Conservation (phyloP, 2,329 filamentous ascomycete species). For the Penicillium sp. region DNA sequence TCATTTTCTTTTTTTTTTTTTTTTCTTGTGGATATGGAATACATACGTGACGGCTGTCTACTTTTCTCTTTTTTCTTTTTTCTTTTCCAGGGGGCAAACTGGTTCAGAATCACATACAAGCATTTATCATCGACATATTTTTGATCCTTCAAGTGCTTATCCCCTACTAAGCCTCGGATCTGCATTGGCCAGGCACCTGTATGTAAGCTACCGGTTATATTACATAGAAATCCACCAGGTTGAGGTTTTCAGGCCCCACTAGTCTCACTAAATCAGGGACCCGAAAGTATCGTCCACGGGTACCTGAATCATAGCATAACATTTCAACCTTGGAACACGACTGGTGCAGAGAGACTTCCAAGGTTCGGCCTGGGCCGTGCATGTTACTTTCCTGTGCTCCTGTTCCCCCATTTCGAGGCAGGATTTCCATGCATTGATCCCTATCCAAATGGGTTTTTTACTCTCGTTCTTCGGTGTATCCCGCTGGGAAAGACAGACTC, state of each 20-base stretch:
- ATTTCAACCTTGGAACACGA: not conserved
- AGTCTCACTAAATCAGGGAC: not conserved
- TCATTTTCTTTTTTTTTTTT: not conserved
- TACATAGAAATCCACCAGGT: not conserved
- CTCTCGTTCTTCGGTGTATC: constrained; percentile 6
- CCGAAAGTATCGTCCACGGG: not conserved
- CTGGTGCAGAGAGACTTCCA: not conserved
- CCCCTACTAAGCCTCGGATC: not conserved
- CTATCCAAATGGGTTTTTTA: constrained; percentile 3
- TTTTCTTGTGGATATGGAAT: not conserved
- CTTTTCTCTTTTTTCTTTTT: not conserved
- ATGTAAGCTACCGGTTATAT: constrained; percentile 2
- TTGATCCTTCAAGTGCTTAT: not conserved
- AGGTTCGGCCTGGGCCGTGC: not conserved
- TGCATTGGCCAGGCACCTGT: not conserved
- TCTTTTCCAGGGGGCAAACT: not conserved
- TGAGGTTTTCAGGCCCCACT: constrained; percentile 2
- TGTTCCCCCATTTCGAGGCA: not conserved
- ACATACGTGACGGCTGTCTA: not conserved
- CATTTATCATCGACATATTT: not conserved
- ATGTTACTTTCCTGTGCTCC: not conserved
- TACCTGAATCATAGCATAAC: not conserved
- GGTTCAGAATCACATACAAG: not conserved
- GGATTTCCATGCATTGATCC: not conserved
- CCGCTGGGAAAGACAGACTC: constrained; percentile 1